Evolutionary conservation across 1,284 basidiomycete species (phyloP).

Genomic region (Ceratobasidium papillatum): DNA sequence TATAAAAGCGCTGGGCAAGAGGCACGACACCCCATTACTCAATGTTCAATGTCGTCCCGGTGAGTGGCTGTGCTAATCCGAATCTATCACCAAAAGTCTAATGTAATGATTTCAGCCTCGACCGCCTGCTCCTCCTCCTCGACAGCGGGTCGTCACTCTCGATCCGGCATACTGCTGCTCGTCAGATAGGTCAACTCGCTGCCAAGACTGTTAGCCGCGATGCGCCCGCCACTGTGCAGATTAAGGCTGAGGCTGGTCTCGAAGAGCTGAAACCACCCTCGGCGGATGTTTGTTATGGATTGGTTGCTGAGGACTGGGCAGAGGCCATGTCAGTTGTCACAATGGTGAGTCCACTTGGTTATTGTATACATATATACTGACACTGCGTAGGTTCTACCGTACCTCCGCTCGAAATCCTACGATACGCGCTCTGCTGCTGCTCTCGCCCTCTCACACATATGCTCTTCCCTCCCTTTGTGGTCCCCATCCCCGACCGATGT

Average conservation of each 20-base stretch:
- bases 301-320: constrained; percentile 72
- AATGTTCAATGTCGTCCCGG: constrained; percentile 38
- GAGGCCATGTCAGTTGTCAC: constrained; percentile 85
- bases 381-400: constrained; percentile 76
- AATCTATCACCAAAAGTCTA: constrained; percentile 1
- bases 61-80: constrained; percentile 38
- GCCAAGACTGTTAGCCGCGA: constrained; percentile 82
- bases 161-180: constrained; percentile 88
- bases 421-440: constrained; percentile 89
- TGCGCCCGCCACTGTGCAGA: constrained; percentile 48
- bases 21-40: constrained; percentile 4
- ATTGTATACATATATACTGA: background rate
- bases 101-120: constrained; percentile 66
- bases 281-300: constrained; percentile 52
- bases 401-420: constrained; percentile 84
- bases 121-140: constrained; percentile 88
- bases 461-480: constrained; percentile 85
- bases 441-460: constrained; percentile 85
- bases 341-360: constrained; percentile 60
- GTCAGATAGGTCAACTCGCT: constrained; percentile 90
- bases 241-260: constrained; percentile 62
- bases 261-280: constrained; percentile 33
- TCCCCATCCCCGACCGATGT: constrained; percentile 55
- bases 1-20: constrained; percentile 37
- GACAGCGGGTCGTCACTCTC: constrained; percentile 89